These are phyloP conservation scores for Phytophthora pseudosyringae DNA, from an alignment of 352 stramenopile genomes.

Conservation along the genomic window DNA sequence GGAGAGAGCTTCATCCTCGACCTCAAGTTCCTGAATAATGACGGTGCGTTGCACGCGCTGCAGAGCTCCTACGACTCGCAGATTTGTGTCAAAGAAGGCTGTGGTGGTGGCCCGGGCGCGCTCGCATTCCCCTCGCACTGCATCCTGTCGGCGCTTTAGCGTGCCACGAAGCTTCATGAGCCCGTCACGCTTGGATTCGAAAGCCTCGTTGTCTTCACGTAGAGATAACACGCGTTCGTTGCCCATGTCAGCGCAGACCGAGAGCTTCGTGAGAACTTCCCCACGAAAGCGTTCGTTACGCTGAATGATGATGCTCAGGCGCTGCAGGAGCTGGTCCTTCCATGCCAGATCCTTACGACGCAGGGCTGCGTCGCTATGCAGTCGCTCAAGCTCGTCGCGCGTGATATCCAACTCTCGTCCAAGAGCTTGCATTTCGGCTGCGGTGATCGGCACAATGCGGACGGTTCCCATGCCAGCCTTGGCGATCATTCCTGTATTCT, in stretches of 20 bases:
- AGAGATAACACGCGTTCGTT: slow-evolving; percentile 66
- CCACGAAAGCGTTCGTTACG: slow-evolving; percentile 67
- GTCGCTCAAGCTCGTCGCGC: slow-evolving; percentile 47
- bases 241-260: slow-evolving; percentile 43
- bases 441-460: slow-evolving; percentile 64
- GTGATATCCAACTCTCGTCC: slow-evolving; percentile 50
- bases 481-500: slow-evolving; percentile 72
- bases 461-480: slow-evolving; percentile 74
- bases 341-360: slow-evolving; percentile 51
- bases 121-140: slow-evolving; percentile 45
- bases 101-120: slow-evolving; percentile 43
- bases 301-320: slow-evolving; percentile 70
- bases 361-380: slow-evolving; percentile 51
- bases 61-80: slow-evolving; percentile 58
- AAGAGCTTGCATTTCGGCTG: slow-evolving; percentile 51
- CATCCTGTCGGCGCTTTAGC: slow-evolving; percentile 30
- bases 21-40: slow-evolving; percentile 49
- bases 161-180: slow-evolving; percentile 40
- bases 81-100: slow-evolving; percentile 64
- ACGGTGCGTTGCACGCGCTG: slow-evolving; percentile 60
- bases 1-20: slow-evolving; percentile 33
- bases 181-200: slow-evolving; percentile 47
- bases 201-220: slow-evolving; percentile 61
- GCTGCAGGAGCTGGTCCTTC: slow-evolving; percentile 75
- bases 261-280: slow-evolving; percentile 52